These are phyloP conservation scores for Geopyxis carbonaria DNA, from an alignment of 495 filamentous ascomycete species.

Conservation along the genomic window DNA sequence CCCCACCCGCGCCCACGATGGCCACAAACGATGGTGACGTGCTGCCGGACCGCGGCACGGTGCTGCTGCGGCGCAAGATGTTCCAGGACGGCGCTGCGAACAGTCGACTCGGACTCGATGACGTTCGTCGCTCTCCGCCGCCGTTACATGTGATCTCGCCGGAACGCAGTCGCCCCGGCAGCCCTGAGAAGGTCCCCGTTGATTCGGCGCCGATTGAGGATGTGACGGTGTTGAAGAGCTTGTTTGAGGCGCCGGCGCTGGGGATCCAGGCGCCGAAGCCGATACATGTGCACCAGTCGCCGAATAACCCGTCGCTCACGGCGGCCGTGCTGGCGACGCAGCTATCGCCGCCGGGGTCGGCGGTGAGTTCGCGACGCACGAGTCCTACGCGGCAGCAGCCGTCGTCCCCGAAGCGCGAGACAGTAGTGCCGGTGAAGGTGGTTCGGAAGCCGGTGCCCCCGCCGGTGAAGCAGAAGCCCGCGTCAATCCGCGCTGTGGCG, in stretches of 20 bases:
- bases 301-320: slow-evolving; percentile 17
- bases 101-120: not conserved
- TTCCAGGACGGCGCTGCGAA: slow-evolving; percentile 4
- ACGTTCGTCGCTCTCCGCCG: no score
- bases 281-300: slow-evolving; percentile 12
- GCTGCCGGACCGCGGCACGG: slow-evolving; percentile 3
- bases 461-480: not conserved
- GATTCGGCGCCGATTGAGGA: slow-evolving; percentile 13
- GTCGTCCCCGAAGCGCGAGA: not conserved
- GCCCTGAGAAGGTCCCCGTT: slow-evolving; percentile 3
- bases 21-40: not conserved
- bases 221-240: slow-evolving; percentile 9
- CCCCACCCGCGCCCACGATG: not conserved
- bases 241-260: slow-evolving; percentile 17
- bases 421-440: not conserved
- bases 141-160: not conserved
- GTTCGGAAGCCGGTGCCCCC: not conserved
- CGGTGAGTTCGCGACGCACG: slow-evolving; percentile 5
- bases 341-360: slow-evolving; percentile 9
- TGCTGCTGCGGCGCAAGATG: slow-evolving; percentile 6
- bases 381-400: slow-evolving; percentile 6
- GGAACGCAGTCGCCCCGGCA: not conserved
- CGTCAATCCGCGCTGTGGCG: not conserved
- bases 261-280: slow-evolving; percentile 3
- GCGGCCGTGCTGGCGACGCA: slow-evolving; percentile 19